phyloP scores from a whole-genome alignment of 495 filamentous ascomycete genomes.

The Sporormia fimetaria region DNA sequence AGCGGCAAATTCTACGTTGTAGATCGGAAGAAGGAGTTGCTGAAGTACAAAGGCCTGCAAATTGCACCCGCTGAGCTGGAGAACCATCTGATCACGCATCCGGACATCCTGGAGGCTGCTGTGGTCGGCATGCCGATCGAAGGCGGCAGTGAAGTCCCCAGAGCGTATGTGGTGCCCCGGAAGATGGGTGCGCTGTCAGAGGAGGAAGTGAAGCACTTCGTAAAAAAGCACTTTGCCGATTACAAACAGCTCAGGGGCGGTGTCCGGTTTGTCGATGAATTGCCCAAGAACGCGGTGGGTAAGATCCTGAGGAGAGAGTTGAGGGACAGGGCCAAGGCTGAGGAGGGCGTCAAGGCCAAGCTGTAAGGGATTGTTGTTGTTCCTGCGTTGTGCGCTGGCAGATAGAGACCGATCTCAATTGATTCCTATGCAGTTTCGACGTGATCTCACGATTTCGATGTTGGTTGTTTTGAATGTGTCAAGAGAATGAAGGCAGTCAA shows the following conservation, averaged over 20 bases:
- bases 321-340: slow-evolving; percentile 43
- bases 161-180: slow-evolving; percentile 62
- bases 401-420: too few species aligned
- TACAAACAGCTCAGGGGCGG: slow-evolving; percentile 78
- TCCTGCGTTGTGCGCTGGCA: too few species aligned
- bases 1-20: slow-evolving; percentile 10
- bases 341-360: slow-evolving; percentile 31
- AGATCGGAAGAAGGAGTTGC: slow-evolving; percentile 38
- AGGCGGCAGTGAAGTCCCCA: slow-evolving; percentile 62
- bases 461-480: too few species aligned
- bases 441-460: too few species aligned
- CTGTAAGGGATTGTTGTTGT: too few species aligned
- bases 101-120: slow-evolving; percentile 68
- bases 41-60: slow-evolving; percentile 54
- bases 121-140: slow-evolving; percentile 71
- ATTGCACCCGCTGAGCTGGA: slow-evolving; percentile 83
- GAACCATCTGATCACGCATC: slow-evolving; percentile 59
- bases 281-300: slow-evolving; percentile 77
- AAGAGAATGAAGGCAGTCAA: too few species aligned
- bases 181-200: slow-evolving; percentile 41
- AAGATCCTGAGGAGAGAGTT: slow-evolving; percentile 76
- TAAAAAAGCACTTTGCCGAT: slow-evolving; percentile 47
- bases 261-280: slow-evolving; percentile 64
- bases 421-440: too few species aligned
- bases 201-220: slow-evolving; percentile 50